A percentile compares a stretch with the other conserved stretches of the same genome.
These are phyloP conservation scores for Xylaria multiplex DNA, from an alignment of 2,329 filamentous ascomycete species.

Conservation along the genomic window DNA sequence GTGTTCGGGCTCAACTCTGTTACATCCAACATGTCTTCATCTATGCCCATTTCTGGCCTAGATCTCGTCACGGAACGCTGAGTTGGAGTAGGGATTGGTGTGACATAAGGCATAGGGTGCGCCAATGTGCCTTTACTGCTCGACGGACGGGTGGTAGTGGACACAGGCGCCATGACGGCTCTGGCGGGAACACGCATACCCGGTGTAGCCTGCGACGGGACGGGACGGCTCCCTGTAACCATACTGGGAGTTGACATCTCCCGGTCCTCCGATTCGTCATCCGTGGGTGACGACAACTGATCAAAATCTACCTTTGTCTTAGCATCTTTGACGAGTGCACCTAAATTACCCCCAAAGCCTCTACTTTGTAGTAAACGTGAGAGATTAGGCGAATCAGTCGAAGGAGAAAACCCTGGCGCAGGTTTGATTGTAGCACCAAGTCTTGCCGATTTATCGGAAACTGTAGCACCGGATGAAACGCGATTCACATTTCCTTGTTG, in stretches of 20 bases:
- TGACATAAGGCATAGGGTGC: conserved; percentile 54
- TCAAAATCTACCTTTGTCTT: conserved; percentile 64
- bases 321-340: conserved; percentile 67
- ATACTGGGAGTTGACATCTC: conserved; percentile 54
- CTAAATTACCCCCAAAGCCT: conserved; percentile 70
- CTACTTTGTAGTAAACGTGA: conserved; percentile 71
- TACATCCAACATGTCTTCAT: conserved; percentile 64
- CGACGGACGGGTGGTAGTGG: conserved; percentile 58
- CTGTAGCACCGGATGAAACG: conserved; percentile 57
- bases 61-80: conserved; percentile 44
- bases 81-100: conserved; percentile 51
- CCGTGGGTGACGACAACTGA: conserved; percentile 59
- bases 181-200: conserved; percentile 69
- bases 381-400: conserved; percentile 71
- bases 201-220: conserved; percentile 40
- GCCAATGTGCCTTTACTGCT: conserved; percentile 65
- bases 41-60: conserved; percentile 48
- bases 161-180: conserved; percentile 63
- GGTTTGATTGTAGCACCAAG: conserved; percentile 41
- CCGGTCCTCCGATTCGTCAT: conserved; percentile 64
- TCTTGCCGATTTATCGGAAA: conserved; percentile 39
- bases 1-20: conserved; percentile 75
- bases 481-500: conserved; percentile 62
- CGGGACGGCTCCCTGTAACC: conserved; percentile 55
- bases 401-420: conserved; percentile 60